Base-by-base conservation (phyloP, 202 grass and related monocot species). In the Musa balbisiana region DNA sequence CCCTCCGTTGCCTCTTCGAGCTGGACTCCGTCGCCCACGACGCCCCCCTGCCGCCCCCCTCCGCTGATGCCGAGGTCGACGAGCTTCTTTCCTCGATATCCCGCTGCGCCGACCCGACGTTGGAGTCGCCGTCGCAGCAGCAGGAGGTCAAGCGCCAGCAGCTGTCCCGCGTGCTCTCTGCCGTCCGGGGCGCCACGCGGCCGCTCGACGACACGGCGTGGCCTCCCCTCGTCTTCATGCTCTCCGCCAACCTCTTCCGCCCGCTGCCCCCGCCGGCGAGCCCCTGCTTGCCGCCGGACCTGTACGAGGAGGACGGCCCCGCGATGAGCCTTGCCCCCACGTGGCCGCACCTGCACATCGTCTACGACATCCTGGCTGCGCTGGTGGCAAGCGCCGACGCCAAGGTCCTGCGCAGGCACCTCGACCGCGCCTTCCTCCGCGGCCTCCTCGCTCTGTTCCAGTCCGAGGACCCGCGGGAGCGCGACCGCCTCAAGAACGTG, bases 381-480 rank as follows among this genome's bases (percentile, higher is more conserved):
- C 49, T 80, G 2, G 75, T 97, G 8, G 9, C 82, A 11, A 53
- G 69, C 2, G 24, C 82, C 0, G 80, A 91, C 27, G 52, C 75
- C 29, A 67, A 5, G 69, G 23, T 84, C 53, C 85, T 93, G 20
- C 83, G 84, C 73, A 19, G 78, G 73, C 90, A 91, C 81, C 26
- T 91, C 58, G 85, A 84, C 82, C 86, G 75, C 16, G 64, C 16
- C 12, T 93, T 97, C 85, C 86, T 97, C 19, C 52, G 80, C 0
- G 3, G 55, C 14, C 76, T 97, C 51, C 62, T 88, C 0, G 64
- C 77, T 33, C 86, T 90, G 10, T 91, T 97, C 84, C 54, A 62
- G 51, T 97, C 93, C 20, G 93, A 93, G 85, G 90, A 97, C 69
- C 93, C 88, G 0, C 86, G 90, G 12, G 93, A 97, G 84, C 90